Conservation (phyloP, 306 rosid species). For the Malus sylvestris region DNA sequence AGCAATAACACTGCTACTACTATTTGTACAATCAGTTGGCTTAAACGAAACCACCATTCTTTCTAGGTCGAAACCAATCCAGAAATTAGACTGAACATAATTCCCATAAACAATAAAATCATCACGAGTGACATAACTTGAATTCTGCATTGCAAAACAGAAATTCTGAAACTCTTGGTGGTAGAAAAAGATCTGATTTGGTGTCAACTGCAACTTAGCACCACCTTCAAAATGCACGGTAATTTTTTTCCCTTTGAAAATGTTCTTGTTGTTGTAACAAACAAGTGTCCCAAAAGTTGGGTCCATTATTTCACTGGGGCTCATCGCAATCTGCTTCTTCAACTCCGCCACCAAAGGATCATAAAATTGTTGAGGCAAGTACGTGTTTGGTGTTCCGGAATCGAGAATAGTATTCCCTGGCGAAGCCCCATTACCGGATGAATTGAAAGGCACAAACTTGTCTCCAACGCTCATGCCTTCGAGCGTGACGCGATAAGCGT, state of each 20-base stretch:
- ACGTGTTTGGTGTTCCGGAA: conserved; percentile 52
- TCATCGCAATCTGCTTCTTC: conserved; percentile 23
- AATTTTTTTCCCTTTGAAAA: conserved; percentile 34
- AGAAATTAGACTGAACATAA: conserved; percentile 4
- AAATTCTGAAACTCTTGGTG: conserved; percentile 36
- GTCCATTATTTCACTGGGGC: conserved; percentile 36
- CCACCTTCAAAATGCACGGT: conserved; percentile 51
- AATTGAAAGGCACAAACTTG: conserved; percentile 28
- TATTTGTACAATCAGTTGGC: conserved; percentile 39
- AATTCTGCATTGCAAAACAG: conserved; percentile 22
- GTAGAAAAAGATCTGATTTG: conserved; percentile 38
- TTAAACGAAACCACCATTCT: conserved; percentile 40
- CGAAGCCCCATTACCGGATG: conserved; percentile 4
- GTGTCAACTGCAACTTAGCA: conserved; percentile 37
- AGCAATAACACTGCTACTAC: not conserved
- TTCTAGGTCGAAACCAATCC: conserved; percentile 51
- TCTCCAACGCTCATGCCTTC: conserved; percentile 53
- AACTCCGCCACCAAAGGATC: conserved; percentile 35
- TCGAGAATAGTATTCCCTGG: conserved; percentile 40
- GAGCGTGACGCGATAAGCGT: conserved; percentile 29
- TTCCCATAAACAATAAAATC: not conserved
- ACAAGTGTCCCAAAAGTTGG: conserved; percentile 43
- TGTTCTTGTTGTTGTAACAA: conserved; percentile 33
- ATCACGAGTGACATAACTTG: not conserved
- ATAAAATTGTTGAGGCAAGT: conserved; percentile 41